phyloP scores from a whole-genome alignment of 179 eudicot genomes.

The Gypsophila paniculata region DNA sequence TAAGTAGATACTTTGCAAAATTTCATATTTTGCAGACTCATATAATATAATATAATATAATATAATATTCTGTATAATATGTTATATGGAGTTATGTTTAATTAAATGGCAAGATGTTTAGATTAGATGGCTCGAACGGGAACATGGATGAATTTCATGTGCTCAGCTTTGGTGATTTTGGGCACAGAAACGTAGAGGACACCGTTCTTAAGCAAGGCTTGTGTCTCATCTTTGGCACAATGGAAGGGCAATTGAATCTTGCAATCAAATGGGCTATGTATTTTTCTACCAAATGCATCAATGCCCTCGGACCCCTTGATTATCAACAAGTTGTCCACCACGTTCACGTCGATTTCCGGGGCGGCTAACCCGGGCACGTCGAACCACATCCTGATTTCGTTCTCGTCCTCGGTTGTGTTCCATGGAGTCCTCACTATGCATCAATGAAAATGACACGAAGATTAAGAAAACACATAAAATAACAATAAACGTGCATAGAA shows the following conservation, averaged over 20 bases:
- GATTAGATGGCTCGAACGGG: slow-evolving; percentile 20
- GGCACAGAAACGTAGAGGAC: slow-evolving; percentile 28
- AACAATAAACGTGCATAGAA: no score
- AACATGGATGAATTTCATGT: slow-evolving; percentile 17
- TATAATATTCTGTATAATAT: no score
- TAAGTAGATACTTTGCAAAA: background rate
- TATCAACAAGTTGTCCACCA: slow-evolving; percentile 19
- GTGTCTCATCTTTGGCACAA: slow-evolving; percentile 14
- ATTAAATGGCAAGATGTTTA: background rate
- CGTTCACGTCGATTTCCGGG: slow-evolving; percentile 24
- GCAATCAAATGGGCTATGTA: slow-evolving; percentile 27
- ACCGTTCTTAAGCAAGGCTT: slow-evolving; percentile 26
- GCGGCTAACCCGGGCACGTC: slow-evolving; percentile 27
- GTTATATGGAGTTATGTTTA: no score
- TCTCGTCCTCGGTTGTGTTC: slow-evolving; percentile 21
- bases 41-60: background rate
- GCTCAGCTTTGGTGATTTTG: slow-evolving; percentile 13
- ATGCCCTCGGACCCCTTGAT: slow-evolving; percentile 20
- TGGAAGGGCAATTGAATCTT: slow-evolving; percentile 19
- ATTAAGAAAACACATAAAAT: no score
- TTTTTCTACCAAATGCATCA: slow-evolving; percentile 24
- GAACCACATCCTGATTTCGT: slow-evolving; percentile 22
- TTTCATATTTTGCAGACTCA: background rate
- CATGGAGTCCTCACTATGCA: slow-evolving; percentile 21
- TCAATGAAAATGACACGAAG: no score